Evolutionary conservation across 2,329 filamentous ascomycete species (phyloP).

Genomic region (Aureobasidium namibiae): DNA sequence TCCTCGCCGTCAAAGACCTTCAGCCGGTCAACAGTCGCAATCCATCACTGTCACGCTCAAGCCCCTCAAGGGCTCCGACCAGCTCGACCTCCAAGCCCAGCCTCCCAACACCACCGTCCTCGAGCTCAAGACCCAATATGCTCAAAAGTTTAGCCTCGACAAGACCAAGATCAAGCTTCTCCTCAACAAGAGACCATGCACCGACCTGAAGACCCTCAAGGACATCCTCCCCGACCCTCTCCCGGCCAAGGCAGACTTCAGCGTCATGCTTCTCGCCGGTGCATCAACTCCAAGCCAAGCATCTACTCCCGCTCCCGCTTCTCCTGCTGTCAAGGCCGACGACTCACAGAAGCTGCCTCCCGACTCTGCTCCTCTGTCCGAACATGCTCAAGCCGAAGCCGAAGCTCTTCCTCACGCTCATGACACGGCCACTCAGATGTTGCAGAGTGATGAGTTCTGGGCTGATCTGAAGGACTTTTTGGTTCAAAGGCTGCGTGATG

Average conservation of each 20-base stretch:
- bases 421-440: slow-evolving; percentile 37
- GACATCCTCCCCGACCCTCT: slow-evolving; percentile 51
- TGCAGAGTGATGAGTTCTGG: slow-evolving; percentile 76
- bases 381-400: slow-evolving; percentile 31
- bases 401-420: slow-evolving; percentile 46
- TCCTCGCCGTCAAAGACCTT: slow-evolving; percentile 37
- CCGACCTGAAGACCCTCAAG: slow-evolving; percentile 67
- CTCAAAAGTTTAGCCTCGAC: slow-evolving; percentile 53
- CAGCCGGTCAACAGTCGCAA: slow-evolving; percentile 36
- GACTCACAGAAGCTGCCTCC: slow-evolving; percentile 24
- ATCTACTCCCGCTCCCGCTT: slow-evolving; percentile 24
- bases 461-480: slow-evolving; percentile 73
- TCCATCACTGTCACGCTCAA: slow-evolving; percentile 55
- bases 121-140: slow-evolving; percentile 66
- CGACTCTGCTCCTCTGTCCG: slow-evolving; percentile 19
- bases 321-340: slow-evolving; percentile 36
- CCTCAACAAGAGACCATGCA: slow-evolving; percentile 76
- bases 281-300: slow-evolving; percentile 12
- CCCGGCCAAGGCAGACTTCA: slow-evolving; percentile 56
- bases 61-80: slow-evolving; percentile 69
- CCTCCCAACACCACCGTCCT: slow-evolving; percentile 64
- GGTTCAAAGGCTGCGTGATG: slow-evolving; percentile 68
- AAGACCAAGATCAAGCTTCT: slow-evolving; percentile 80
- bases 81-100: slow-evolving; percentile 55
- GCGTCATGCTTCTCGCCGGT: slow-evolving; percentile 78